phyloP scores from a whole-genome alignment of 495 filamentous ascomycete species.

The Penicillium ochrochloron region DNA sequence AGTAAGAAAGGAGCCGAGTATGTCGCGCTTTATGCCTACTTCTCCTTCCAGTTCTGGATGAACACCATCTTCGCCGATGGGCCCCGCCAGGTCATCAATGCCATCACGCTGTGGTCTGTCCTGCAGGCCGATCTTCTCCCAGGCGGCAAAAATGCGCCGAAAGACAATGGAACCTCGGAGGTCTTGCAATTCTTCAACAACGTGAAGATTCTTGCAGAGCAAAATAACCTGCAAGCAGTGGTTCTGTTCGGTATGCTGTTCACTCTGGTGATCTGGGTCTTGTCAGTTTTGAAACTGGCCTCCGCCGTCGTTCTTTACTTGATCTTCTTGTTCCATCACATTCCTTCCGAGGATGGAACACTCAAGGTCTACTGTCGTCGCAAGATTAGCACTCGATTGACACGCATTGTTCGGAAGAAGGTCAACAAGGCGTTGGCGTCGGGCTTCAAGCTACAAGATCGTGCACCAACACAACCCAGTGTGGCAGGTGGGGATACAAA shows the following conservation, averaged over 20 bases:
- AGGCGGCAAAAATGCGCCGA: slow-evolving; percentile 52
- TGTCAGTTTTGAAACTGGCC: slow-evolving; percentile 75
- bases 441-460: slow-evolving; percentile 65
- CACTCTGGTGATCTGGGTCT: slow-evolving; percentile 86
- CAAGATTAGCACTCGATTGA: slow-evolving; percentile 82
- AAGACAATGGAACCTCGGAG: slow-evolving; percentile 53
- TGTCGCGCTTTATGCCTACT: slow-evolving; percentile 90
- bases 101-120: slow-evolving; percentile 82
- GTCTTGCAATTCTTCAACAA: slow-evolving; percentile 76
- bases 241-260: slow-evolving; percentile 89
- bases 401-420: slow-evolving; percentile 77
- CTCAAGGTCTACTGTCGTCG: slow-evolving; percentile 84
- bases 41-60: slow-evolving; percentile 92
- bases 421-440: slow-evolving; percentile 84
- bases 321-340: slow-evolving; percentile 87
- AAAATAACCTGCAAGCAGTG: slow-evolving; percentile 76
- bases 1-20: slow-evolving; percentile 90
- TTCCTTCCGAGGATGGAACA: slow-evolving; percentile 76
- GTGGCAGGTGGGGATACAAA: slow-evolving; percentile 57
- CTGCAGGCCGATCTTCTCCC: slow-evolving; percentile 70
- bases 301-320: slow-evolving; percentile 77
- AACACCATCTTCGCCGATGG: slow-evolving; percentile 87
- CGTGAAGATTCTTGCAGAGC: slow-evolving; percentile 66
- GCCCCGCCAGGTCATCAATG: slow-evolving; percentile 88
- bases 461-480: slow-evolving; percentile 55